phyloP scores from a whole-genome alignment of 495 filamentous ascomycete genomes.

The Apodospora peruviana region DNA sequence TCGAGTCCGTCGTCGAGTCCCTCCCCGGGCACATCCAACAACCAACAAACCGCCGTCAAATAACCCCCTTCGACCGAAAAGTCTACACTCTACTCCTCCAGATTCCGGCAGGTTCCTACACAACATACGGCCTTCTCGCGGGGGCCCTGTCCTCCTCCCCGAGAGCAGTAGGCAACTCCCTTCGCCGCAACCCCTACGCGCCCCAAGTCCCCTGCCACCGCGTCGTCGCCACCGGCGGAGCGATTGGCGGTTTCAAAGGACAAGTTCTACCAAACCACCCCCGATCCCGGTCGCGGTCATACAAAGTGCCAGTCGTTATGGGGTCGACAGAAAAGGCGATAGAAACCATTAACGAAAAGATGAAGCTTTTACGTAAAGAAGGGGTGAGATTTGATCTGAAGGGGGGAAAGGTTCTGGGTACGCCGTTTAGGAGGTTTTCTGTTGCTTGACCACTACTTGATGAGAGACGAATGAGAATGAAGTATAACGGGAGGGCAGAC shows the following conservation, averaged over 20 bases:
- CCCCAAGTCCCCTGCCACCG: slow-evolving; percentile 56
- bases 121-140: slow-evolving; percentile 68
- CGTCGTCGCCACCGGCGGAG: slow-evolving; percentile 38
- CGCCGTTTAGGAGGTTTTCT: slow-evolving; percentile 35
- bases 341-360: slow-evolving; percentile 36
- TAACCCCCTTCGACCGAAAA: slow-evolving; percentile 52
- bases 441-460: not conserved
- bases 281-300: not conserved
- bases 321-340: not conserved
- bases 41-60: slow-evolving; percentile 27
- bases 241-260: slow-evolving; percentile 49
- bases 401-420: slow-evolving; percentile 35
- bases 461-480: too few relatives aligned
- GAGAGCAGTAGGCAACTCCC: slow-evolving; percentile 73
- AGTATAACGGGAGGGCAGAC: too few relatives aligned
- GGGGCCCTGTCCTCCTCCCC: slow-evolving; percentile 62
- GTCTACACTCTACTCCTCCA: slow-evolving; percentile 63
- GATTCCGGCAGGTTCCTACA: slow-evolving; percentile 64
- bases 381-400: slow-evolving; percentile 35
- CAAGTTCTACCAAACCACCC: slow-evolving; percentile 23
- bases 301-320: too few relatives aligned
- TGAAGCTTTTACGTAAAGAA: slow-evolving; percentile 30
- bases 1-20: slow-evolving; percentile 17
- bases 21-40: slow-evolving; percentile 5
- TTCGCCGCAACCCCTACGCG: slow-evolving; percentile 65